Evolutionary conservation across 2,329 filamentous ascomycete species (phyloP).

Genomic region (Pseudogymnoascus sp.): DNA sequence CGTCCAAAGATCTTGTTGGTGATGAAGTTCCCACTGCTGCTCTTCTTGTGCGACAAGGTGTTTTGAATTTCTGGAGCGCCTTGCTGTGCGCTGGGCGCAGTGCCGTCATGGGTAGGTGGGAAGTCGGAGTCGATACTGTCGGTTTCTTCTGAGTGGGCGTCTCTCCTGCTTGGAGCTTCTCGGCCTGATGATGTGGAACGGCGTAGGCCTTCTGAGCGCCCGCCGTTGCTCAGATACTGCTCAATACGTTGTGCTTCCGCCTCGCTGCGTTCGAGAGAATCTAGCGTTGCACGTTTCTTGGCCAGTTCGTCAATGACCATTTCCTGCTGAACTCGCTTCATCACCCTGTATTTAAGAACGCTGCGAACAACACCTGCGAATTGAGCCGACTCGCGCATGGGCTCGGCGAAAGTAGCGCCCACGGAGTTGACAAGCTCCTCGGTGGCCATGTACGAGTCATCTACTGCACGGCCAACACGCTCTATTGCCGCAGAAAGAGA

Average conservation of each 20-base stretch:
- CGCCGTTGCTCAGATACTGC: slow-evolving; percentile 75
- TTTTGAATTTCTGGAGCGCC: slow-evolving; percentile 48
- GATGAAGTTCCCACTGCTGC: slow-evolving; percentile 79
- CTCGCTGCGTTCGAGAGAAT: slow-evolving; percentile 89
- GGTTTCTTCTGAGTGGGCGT: slow-evolving; percentile 60
- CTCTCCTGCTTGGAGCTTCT: slow-evolving; percentile 35
- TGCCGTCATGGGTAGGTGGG: slow-evolving; percentile 76
- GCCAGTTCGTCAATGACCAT: slow-evolving; percentile 90
- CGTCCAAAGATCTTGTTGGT: slow-evolving; percentile 91
- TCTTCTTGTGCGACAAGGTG: slow-evolving; percentile 62
- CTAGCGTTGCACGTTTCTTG: slow-evolving; percentile 75
- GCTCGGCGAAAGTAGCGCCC: slow-evolving; percentile 92
- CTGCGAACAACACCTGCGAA: slow-evolving; percentile 90
- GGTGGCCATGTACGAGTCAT: slow-evolving; percentile 92
- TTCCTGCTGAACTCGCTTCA: slow-evolving; percentile 95
- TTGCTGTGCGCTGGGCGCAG: slow-evolving; percentile 67
- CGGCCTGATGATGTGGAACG: slow-evolving; percentile 56
- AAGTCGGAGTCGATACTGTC: slow-evolving; percentile 95
- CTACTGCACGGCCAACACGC: slow-evolving; percentile 85
- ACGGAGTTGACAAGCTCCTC: slow-evolving; percentile 81
- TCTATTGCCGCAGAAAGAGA: slow-evolving; percentile 90
- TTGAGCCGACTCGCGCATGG: slow-evolving; percentile 95
- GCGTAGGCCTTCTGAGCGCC: slow-evolving; percentile 53
- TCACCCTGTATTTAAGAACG: slow-evolving; percentile 79
- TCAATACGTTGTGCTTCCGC: slow-evolving; percentile 88